Percentiles rank a stretch among this genome's conserved stretches.
Conservation (phyloP, 2,329 filamentous ascomycete genomes). For the Lizonia empirigonia region DNA sequence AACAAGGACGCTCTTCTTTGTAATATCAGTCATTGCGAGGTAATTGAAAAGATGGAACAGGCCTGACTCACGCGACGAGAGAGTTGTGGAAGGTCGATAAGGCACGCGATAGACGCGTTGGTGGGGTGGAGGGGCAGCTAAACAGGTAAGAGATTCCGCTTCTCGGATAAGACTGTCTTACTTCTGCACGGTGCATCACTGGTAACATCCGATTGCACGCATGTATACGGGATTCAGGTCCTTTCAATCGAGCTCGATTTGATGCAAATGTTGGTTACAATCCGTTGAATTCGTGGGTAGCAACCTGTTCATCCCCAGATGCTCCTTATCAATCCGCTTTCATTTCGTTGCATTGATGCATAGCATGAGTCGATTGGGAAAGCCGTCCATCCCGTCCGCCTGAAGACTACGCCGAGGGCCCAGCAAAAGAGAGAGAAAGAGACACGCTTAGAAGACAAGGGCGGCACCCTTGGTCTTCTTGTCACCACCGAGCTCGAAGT, state of each 20-base stretch:
- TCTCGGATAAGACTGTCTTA: too few relatives aligned
- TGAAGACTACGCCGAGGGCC: constrained; percentile 48
- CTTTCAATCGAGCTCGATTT: constrained; percentile 50
- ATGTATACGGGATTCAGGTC: constrained; percentile 6
- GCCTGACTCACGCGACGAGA: constrained; percentile 6
- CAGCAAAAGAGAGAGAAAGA: constrained; percentile 49
- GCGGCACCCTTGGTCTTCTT: constrained; percentile 99
- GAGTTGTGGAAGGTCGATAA: constrained; percentile 6
- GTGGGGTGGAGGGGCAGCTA: constrained; percentile 35
- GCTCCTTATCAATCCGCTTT: constrained; percentile 35
- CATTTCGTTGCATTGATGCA: constrained; percentile 37
- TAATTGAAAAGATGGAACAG: neutral
- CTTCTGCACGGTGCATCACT: neutral
- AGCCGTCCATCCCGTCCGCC: constrained; percentile 43
- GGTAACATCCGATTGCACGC: neutral
- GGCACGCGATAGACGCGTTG: constrained; percentile 20
- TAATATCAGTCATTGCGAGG: constrained; percentile 30
- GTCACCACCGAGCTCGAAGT: constrained; percentile 99
- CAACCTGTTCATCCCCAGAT: constrained; percentile 42
- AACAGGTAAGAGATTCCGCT: constrained; percentile 9
- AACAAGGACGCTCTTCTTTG: constrained; percentile 54
- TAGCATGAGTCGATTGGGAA: constrained; percentile 44
- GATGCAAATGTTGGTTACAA: constrained; percentile 50
- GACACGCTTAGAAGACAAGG: constrained; percentile 92
- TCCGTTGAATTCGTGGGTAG: constrained; percentile 45